Base-by-base conservation (phyloP, 345 rosid genomes). In the Syzygium aqueum region DNA sequence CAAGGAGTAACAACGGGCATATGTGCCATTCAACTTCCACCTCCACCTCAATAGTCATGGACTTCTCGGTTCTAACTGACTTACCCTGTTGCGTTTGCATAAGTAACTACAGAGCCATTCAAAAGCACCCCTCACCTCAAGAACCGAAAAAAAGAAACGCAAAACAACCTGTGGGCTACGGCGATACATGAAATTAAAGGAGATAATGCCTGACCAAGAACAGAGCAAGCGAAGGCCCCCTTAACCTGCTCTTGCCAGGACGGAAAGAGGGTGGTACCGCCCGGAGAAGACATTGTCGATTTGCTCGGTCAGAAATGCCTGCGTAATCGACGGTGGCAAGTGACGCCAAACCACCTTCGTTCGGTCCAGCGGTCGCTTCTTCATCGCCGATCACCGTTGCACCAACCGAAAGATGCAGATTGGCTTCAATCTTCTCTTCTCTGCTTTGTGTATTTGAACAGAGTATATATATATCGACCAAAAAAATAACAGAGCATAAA, bases 291-390 rank as follows among this genome's bases (percentile, higher is more conserved):
- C 91, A 57, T 40, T 82, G 84, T 93, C 95, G 88, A 95, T 92
- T 88, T 91, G 98, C 53, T 91, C 95, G 88, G 88, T 84, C 17
- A 95, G 88, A 91, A 82, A 85, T 30, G 85, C 88, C 90, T 86
- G 91, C 85, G 95, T 89, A 85, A 94, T 89, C 82, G 90, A 88
- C 50, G 95, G 95, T 43, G 98, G 96, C 92, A 95, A 89, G 91
- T 91, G 95, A 77, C 98, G 95, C 54, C 94, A 90, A 87, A 94
- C 95, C 90, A 93, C 96, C 91, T 94, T 95, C 87, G 95, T 94
- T 87, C 93, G 95, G 88, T 94, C 95, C 90, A 89, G 87, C 87
- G 86, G 84, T 30, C 92, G 93, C 90, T 89, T 94, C 97, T 94
- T 93, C 84, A 88, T 91, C 77, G n/a, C 61, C 61, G 61, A 56